A percentile compares a stretch with the other conserved stretches of the same genome.
These are phyloP conservation scores for Ustilago vetiveriae DNA, from an alignment of 1,284 basidiomycete species.

Conservation along the genomic window DNA sequence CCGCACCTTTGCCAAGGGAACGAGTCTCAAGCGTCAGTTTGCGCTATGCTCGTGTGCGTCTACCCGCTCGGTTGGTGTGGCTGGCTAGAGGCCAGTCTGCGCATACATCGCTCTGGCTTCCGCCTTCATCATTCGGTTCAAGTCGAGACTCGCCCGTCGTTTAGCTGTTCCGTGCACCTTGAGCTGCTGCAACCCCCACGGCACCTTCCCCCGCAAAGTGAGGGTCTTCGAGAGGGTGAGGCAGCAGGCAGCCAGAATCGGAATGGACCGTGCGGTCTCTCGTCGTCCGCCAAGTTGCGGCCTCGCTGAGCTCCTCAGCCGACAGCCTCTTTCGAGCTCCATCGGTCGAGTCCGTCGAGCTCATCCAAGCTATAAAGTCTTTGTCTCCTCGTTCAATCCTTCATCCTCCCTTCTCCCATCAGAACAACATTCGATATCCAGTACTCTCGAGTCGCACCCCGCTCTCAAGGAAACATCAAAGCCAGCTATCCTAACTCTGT, in stretches of 20 bases:
- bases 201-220: too few relatives aligned
- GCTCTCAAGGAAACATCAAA: constrained; percentile 16
- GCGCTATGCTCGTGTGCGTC: constrained; percentile 1
- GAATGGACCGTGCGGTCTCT: constrained; percentile 3
- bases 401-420: constrained; percentile 19
- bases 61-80: too few relatives aligned
- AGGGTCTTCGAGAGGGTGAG: neutral
- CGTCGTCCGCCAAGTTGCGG: neutral
- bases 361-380: constrained; percentile 45
- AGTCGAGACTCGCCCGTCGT: too few relatives aligned
- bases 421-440: constrained; percentile 16
- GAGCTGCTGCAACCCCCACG: neutral
- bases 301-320: neutral
- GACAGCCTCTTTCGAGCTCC: neutral
- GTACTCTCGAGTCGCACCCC: constrained; percentile 25
- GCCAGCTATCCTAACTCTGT: constrained; percentile 25
- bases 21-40: too few relatives aligned
- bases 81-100: too few relatives aligned
- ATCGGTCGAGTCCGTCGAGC: too few relatives aligned
- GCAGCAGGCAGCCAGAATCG: neutral
- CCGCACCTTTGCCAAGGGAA: too few relatives aligned
- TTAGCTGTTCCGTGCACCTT: neutral
- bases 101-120: too few relatives aligned
- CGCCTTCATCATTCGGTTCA: too few relatives aligned
- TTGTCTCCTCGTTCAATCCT: neutral